These are phyloP conservation scores for Claviceps sorghi DNA, from an alignment of 2,329 filamentous ascomycete species.

Conservation along the genomic window DNA sequence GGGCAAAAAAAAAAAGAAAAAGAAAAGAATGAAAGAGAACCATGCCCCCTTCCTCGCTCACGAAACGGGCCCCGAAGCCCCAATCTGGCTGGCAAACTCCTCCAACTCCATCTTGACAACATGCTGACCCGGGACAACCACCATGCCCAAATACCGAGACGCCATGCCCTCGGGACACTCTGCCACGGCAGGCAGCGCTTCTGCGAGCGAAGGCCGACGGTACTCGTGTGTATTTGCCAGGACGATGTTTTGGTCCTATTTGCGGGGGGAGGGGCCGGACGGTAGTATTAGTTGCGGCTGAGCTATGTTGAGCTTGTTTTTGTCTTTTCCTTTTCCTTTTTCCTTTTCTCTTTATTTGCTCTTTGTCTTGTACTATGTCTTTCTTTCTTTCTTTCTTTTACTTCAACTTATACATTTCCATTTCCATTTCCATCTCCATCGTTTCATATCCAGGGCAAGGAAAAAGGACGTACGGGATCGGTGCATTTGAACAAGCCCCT, in stretches of 20 bases:
- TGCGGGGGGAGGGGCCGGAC: not conserved
- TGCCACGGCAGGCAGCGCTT: constrained; percentile 21
- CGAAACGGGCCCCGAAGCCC: constrained; percentile 1
- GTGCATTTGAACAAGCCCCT: constrained; percentile 88
- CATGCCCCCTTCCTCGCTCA: not conserved
- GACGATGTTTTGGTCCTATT: constrained; percentile 75
- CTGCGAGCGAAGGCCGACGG: constrained; percentile 50
- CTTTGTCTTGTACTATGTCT: not conserved
- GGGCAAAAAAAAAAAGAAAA: not conserved
- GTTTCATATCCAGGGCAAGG: too few species aligned
- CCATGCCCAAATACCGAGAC: constrained; percentile 72
- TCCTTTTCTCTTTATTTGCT: constrained; percentile 31
- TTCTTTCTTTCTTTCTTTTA: not conserved
- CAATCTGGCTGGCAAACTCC: constrained; percentile 47
- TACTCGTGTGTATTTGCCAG: constrained; percentile 81
- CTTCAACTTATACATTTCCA: not conserved
- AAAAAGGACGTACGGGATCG: constrained; percentile 54
- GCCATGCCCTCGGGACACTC: constrained; percentile 43
- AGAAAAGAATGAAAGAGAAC: not conserved
- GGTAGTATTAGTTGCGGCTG: not conserved
- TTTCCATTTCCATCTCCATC: too few species aligned
- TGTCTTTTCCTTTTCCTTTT: constrained; percentile 54
- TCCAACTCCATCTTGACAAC: constrained; percentile 83
- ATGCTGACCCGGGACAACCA: constrained; percentile 77
- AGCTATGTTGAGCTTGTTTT: too few species aligned